Evolutionary conservation across 2,329 filamentous ascomycete species (phyloP).

Genomic region (Penicillium sp.): DNA sequence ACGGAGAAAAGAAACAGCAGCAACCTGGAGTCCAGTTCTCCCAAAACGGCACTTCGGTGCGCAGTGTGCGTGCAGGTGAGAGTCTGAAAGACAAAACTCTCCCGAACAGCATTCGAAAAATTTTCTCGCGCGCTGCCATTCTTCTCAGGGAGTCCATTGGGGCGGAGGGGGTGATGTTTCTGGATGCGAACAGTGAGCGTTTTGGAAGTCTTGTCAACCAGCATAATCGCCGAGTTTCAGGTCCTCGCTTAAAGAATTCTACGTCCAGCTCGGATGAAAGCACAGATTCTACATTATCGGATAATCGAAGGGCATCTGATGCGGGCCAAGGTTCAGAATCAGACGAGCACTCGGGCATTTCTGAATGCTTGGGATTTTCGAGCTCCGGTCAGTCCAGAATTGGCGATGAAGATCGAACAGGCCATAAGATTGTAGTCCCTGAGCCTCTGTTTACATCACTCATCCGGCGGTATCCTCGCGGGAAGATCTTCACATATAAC

Average conservation of each 20-base stretch:
- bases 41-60: background rate
- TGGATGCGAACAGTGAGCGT: constrained; percentile 22
- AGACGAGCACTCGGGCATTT: constrained; percentile 2
- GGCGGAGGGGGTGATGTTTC: constrained; percentile 40
- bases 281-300: constrained; percentile 15
- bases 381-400: constrained; percentile 16
- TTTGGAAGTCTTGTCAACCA: constrained; percentile 17
- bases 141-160: constrained; percentile 46
- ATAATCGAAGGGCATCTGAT: background rate
- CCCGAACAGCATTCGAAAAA: constrained; percentile 16
- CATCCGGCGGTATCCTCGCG: constrained; percentile 26
- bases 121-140: constrained; percentile 48
- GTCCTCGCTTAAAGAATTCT: background rate
- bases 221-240: constrained; percentile 10
- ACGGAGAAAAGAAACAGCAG: no score
- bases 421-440: constrained; percentile 14
- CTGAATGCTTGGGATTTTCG: constrained; percentile 19
- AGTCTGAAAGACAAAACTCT: constrained; percentile 10
- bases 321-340: background rate
- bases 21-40: background rate
- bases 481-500: constrained; percentile 29
- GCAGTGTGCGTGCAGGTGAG: constrained; percentile 6
- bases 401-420: constrained; percentile 9
- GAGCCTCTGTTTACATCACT: constrained; percentile 21
- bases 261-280: constrained; percentile 19